Conservation (phyloP, 2,329 filamentous ascomycete species). For the Cryoendolithus antarcticus region DNA sequence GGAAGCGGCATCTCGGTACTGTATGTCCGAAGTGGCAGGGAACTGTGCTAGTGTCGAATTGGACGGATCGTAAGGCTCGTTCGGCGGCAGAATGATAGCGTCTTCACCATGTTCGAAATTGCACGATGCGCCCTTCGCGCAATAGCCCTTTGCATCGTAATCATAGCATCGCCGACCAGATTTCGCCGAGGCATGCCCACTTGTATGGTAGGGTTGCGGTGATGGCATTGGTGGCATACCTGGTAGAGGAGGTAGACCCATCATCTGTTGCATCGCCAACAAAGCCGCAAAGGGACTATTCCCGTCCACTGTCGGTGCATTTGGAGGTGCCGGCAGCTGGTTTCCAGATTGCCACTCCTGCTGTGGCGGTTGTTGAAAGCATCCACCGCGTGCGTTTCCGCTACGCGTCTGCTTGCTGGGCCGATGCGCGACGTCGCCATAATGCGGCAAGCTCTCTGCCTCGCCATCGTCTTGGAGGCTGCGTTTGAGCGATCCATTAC, state of each 20-base stretch:
- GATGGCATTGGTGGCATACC: constrained; percentile 26
- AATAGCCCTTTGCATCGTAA: constrained; percentile 62
- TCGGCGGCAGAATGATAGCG: constrained; percentile 30
- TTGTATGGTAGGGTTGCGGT: background rate
- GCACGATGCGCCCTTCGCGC: constrained; percentile 54
- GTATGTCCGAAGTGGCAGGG: constrained; percentile 10
- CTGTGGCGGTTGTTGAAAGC: constrained; percentile 8
- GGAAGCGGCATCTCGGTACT: constrained; percentile 23
- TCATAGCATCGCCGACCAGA: constrained; percentile 46
- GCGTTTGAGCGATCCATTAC: constrained; percentile 40
- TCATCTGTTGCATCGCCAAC: constrained; percentile 49
- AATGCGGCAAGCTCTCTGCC: constrained; percentile 31
- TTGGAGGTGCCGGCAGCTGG: constrained; percentile 28
- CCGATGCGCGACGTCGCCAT: constrained; percentile 27
- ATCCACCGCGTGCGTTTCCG: constrained; percentile 31
- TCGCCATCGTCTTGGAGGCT: constrained; percentile 41
- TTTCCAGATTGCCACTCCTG: constrained; percentile 9
- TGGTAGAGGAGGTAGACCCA: constrained; percentile 31
- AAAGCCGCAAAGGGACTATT: constrained; percentile 51
- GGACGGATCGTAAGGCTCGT: constrained; percentile 47
- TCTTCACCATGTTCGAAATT: constrained; percentile 56
- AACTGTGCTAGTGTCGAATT: constrained; percentile 32
- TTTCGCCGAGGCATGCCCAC: constrained; percentile 3
- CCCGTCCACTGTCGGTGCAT: constrained; percentile 44
- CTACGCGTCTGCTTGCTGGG: constrained; percentile 49